Conservation (phyloP, 2,329 filamentous ascomycete species). For the Curvularia lunata region DNA sequence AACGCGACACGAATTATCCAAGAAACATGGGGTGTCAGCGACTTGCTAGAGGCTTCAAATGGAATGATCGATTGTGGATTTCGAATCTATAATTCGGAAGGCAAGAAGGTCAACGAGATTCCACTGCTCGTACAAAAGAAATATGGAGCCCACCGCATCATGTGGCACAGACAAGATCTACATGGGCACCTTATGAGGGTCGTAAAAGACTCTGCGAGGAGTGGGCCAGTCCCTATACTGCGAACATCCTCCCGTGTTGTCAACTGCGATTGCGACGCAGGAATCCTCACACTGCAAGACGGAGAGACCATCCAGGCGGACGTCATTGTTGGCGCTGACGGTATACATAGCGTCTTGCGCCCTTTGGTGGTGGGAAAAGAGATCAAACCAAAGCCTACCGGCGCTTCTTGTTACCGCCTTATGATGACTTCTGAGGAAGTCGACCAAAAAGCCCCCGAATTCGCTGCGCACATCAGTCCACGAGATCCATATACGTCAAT, state of each 20-base stretch:
- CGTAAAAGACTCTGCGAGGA: constrained; percentile 47
- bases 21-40: constrained; percentile 37
- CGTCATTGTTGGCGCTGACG: constrained; percentile 61
- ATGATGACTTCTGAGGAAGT: constrained; percentile 36
- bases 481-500: constrained; percentile 53
- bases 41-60: constrained; percentile 35
- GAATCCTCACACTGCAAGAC: constrained; percentile 54
- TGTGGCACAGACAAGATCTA: constrained; percentile 54
- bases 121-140: constrained; percentile 33
- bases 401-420: constrained; percentile 51
- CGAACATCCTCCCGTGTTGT: constrained; percentile 53
- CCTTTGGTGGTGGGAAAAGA: constrained; percentile 27
- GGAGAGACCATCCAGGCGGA: constrained; percentile 55
- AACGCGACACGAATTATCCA: constrained; percentile 50
- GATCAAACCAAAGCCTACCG: constrained; percentile 41
- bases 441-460: constrained; percentile 28
- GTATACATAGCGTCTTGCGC: constrained; percentile 50
- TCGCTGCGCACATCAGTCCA: constrained; percentile 45
- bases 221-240: constrained; percentile 44
- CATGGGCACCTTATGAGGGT: constrained; percentile 53
- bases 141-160: constrained; percentile 51
- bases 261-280: constrained; percentile 49
- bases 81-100: constrained; percentile 45
- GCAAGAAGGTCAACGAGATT: constrained; percentile 43
- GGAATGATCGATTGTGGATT: constrained; percentile 49